These are phyloP conservation scores for Pezicula radicicola DNA, from an alignment of 2,329 filamentous ascomycete species.

Conservation along the genomic window DNA sequence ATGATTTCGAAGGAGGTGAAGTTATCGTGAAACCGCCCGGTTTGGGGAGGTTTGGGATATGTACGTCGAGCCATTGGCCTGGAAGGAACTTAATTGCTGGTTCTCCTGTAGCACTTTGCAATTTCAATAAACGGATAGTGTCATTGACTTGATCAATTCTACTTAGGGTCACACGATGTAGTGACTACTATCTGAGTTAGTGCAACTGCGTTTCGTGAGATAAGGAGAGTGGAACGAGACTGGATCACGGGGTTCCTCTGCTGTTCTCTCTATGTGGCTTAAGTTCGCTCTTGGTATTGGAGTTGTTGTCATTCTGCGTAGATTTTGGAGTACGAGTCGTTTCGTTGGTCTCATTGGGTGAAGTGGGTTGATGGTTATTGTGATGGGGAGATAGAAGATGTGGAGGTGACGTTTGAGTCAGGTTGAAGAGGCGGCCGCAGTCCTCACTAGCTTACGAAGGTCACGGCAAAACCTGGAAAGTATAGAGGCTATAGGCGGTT, in stretches of 20 bases:
- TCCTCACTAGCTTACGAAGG: too few species aligned
- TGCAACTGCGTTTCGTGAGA: not conserved
- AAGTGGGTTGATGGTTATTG: too few species aligned
- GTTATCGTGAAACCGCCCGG: slow-evolving; percentile 89
- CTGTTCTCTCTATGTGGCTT: slow-evolving; percentile 71
- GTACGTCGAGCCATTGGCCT: slow-evolving; percentile 87
- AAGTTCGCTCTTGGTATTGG: slow-evolving; percentile 5
- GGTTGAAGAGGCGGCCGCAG: too few species aligned
- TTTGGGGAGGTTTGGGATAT: slow-evolving; percentile 64
- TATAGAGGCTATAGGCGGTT: too few species aligned
- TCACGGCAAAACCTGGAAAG: too few species aligned
- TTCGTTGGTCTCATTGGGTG: too few species aligned
- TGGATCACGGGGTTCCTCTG: slow-evolving; percentile 66
- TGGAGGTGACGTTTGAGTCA: too few species aligned
- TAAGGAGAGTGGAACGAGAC: slow-evolving; percentile 28
- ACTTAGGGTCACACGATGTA: slow-evolving; percentile 61
- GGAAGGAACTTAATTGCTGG: slow-evolving; percentile 59
- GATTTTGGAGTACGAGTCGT: too few species aligned
- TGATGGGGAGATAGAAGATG: too few species aligned
- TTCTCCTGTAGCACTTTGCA: slow-evolving; percentile 50
- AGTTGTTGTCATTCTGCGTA: not conserved
- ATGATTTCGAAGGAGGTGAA: slow-evolving; percentile 55
- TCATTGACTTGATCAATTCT: slow-evolving; percentile 64
- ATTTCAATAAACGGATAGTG: slow-evolving; percentile 63
- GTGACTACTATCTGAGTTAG: slow-evolving; percentile 30